A percentile compares a stretch with the other conserved stretches of the same genome.
These are phyloP conservation scores for Letharia columbiana DNA, from an alignment of 495 filamentous ascomycete species.

Conservation along the genomic window DNA sequence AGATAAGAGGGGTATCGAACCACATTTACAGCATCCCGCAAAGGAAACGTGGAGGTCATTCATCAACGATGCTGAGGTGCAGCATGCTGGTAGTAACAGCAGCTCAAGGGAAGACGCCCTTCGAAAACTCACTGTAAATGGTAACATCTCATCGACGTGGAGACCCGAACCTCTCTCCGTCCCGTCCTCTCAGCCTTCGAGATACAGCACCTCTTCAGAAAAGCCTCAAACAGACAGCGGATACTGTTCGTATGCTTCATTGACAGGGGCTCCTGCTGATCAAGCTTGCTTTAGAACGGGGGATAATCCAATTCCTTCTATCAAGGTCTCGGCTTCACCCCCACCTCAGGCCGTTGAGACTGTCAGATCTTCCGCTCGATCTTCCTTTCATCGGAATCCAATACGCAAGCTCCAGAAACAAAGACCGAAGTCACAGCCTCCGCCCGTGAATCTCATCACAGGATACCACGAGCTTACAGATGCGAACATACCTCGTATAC, in stretches of 20 bases:
- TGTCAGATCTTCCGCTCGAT: constrained; percentile 9
- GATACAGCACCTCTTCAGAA: constrained; percentile 6
- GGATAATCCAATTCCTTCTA: background rate
- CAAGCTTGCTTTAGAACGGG: background rate
- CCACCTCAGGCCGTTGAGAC: constrained; percentile 7
- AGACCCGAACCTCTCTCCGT: background rate
- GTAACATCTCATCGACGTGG: background rate
- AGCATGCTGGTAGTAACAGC: constrained; percentile 1
- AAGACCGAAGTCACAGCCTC: constrained; percentile 20
- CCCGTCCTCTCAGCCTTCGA: constrained; percentile 1
- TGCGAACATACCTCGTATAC: constrained; percentile 24
- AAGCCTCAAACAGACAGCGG: constrained; percentile 17
- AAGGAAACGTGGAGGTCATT: constrained; percentile 10
- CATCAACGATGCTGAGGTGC: constrained; percentile 13
- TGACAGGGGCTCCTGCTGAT: background rate
- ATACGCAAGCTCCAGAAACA: constrained; percentile 22
- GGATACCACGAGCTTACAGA: constrained; percentile 10
- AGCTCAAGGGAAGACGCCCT: constrained; percentile 18
- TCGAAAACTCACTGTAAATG: constrained; percentile 13
- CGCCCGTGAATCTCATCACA: constrained; percentile 15
- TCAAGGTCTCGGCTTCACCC: background rate
- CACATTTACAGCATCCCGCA: background rate
- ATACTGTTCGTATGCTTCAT: constrained; percentile 18
- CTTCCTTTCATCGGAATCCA: background rate
- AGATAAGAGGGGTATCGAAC: background rate